phyloP scores from a whole-genome alignment of 768 basidiomycete genomes.

The Phylloporus sp. region DNA sequence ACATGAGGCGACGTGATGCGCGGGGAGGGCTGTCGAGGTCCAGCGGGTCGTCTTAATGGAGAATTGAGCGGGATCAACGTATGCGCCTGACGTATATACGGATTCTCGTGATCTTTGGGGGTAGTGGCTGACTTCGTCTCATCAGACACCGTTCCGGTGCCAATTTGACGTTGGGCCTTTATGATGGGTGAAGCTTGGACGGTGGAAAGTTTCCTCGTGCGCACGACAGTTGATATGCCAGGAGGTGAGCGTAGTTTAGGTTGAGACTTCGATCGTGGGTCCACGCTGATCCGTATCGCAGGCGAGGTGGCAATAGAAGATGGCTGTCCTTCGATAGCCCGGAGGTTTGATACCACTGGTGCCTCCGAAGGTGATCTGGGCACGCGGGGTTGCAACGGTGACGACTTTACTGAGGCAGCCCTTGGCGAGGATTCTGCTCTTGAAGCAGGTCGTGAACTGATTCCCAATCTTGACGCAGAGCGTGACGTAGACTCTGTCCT shows the following conservation, averaged over 20 bases:
- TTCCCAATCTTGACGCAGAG: conserved; percentile 17
- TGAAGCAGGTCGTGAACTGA: conserved; percentile 13
- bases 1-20: conserved; percentile 2
- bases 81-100: conserved; percentile 3
- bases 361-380: conserved; percentile 1
- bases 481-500: conserved; percentile 13
- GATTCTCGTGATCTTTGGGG: neutral
- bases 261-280: conserved; percentile 34
- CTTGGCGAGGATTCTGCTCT: conserved; percentile 8
- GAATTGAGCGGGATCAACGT: conserved; percentile 19
- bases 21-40: conserved; percentile 19
- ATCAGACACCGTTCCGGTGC: conserved; percentile 1
- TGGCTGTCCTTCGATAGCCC: neutral
- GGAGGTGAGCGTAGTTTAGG: conserved; percentile 27
- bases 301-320: neutral
- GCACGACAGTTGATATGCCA: conserved; percentile 2
- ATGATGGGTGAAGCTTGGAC: conserved; percentile 30
- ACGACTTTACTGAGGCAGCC: neutral
- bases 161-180: conserved; percentile 10
- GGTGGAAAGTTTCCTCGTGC: conserved; percentile 26
- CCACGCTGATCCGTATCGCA: conserved; percentile 3
- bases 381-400: neutral
- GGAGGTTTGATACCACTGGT: neutral
- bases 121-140: neutral
- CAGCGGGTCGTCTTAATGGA: conserved; percentile 21